Evolutionary conservation across 2,329 filamentous ascomycete species (phyloP).

Genomic region (Penicillium digitatum): DNA sequence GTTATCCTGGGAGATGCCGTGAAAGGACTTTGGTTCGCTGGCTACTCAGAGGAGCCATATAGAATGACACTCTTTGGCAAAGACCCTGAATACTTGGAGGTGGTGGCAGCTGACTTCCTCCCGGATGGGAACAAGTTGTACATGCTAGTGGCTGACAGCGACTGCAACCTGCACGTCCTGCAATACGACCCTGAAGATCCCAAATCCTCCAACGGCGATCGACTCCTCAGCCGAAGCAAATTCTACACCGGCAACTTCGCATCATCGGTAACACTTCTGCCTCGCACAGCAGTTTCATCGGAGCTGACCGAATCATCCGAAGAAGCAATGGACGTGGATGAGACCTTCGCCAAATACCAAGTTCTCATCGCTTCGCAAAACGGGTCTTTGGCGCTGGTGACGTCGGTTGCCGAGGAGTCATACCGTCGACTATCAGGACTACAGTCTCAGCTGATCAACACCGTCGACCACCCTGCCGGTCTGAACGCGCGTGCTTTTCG

Average conservation of each 20-base stretch:
- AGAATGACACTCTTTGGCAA: constrained; percentile 92
- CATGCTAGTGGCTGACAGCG: constrained; percentile 76
- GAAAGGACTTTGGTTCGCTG: constrained; percentile 93
- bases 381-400: constrained; percentile 72
- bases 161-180: constrained; percentile 81
- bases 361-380: constrained; percentile 71
- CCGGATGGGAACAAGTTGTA: constrained; percentile 79
- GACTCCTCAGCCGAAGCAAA: constrained; percentile 79
- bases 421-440: constrained; percentile 83
- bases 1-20: constrained; percentile 84
- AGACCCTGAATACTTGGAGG: constrained; percentile 70
- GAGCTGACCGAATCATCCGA: constrained; percentile 33
- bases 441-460: constrained; percentile 71
- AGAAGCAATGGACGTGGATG: constrained; percentile 40
- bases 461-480: constrained; percentile 70
- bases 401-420: constrained; percentile 69
- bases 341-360: constrained; percentile 40
- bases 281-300: constrained; percentile 56
- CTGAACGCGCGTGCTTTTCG: constrained; percentile 81
- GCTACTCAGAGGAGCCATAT: constrained; percentile 95
- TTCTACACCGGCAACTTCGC: constrained; percentile 83
- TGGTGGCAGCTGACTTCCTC: constrained; percentile 79
- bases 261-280: constrained; percentile 70
- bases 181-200: constrained; percentile 96
- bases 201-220: constrained; percentile 83